Evolutionary conservation across 768 basidiomycete species (phyloP).

Genomic region (Boletus subcaerulescens): DNA sequence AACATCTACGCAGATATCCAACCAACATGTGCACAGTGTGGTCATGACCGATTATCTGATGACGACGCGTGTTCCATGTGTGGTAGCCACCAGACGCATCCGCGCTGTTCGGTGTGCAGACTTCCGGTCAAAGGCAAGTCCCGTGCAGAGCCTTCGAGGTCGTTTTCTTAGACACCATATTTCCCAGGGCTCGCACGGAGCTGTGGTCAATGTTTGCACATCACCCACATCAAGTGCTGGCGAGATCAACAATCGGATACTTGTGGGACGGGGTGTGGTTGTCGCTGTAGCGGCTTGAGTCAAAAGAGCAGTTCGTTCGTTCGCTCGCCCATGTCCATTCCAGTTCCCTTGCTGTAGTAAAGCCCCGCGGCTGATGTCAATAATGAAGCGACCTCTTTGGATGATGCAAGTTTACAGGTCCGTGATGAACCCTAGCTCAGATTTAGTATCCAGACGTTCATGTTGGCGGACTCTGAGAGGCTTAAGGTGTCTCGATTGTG

Average conservation of each 20-base stretch:
- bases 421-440: no score
- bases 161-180: not conserved
- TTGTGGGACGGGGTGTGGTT: conserved; percentile 71
- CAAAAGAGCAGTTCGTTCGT: conserved; percentile 1
- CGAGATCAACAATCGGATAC: conserved; percentile 39
- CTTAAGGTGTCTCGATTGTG: no score
- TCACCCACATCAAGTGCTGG: conserved; percentile 68
- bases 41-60: conserved; percentile 31
- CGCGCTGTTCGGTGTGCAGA: conserved; percentile 69
- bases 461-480: no score
- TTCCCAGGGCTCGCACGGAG: conserved; percentile 55
- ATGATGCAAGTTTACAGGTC: no score
- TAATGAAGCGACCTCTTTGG: no score
- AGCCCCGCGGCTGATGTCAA: not conserved
- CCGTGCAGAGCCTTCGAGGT: not conserved
- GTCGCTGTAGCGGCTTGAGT: conserved; percentile 42
- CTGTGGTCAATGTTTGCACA: conserved; percentile 61
- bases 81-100: conserved; percentile 40
- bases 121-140: conserved; percentile 68
- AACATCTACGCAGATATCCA: conserved; percentile 39
- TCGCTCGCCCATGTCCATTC: conserved; percentile 10
- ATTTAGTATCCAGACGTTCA: no score
- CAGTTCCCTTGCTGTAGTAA: not conserved
- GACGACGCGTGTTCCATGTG: conserved; percentile 43
- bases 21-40: conserved; percentile 48